These are phyloP conservation scores for Brettanomyces bruxellensis DNA, from an alignment of 805 yeast genomes.

Conservation along the genomic window DNA sequence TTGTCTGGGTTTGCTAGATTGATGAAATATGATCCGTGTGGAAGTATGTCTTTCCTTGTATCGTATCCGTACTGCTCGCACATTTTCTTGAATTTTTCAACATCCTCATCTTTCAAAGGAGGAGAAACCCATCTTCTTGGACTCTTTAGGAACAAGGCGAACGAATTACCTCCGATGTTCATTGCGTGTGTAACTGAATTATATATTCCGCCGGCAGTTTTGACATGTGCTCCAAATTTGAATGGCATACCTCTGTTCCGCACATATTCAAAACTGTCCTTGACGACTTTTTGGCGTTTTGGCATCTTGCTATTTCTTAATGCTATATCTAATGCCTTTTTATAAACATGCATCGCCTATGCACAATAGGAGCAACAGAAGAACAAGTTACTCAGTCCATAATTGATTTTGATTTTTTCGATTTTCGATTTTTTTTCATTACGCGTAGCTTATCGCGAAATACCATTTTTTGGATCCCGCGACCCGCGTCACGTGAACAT, in stretches of 20 bases:
- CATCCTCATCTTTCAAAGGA: conserved; percentile 58
- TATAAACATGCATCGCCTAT: no score
- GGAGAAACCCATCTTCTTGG: conserved; percentile 92
- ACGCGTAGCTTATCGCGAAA: no score
- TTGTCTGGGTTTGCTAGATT: conserved; percentile 86
- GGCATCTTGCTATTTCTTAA: background rate
- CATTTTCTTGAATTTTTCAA: conserved; percentile 49
- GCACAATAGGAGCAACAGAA: no score
- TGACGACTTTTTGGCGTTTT: conserved; percentile 5
- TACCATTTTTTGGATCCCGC: no score
- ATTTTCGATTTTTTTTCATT: no score
- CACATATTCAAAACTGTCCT: conserved; percentile 25
- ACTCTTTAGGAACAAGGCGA: conserved; percentile 84
- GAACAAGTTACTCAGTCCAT: no score
- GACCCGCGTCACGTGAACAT: no score
- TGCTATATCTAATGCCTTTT: no score
- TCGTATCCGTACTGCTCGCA: conserved; percentile 61
- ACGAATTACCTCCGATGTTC: conserved; percentile 61
- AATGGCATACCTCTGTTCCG: conserved; percentile 34
- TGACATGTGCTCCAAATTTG: conserved; percentile 87
- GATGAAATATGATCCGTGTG: conserved; percentile 93
- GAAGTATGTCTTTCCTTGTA: conserved; percentile 71
- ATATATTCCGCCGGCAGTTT: conserved; percentile 62
- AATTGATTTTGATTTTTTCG: no score
- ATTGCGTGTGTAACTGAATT: conserved; percentile 32